Conservation (phyloP, 495 filamentous ascomycete genomes). For the Emericellopsis terricola region DNA sequence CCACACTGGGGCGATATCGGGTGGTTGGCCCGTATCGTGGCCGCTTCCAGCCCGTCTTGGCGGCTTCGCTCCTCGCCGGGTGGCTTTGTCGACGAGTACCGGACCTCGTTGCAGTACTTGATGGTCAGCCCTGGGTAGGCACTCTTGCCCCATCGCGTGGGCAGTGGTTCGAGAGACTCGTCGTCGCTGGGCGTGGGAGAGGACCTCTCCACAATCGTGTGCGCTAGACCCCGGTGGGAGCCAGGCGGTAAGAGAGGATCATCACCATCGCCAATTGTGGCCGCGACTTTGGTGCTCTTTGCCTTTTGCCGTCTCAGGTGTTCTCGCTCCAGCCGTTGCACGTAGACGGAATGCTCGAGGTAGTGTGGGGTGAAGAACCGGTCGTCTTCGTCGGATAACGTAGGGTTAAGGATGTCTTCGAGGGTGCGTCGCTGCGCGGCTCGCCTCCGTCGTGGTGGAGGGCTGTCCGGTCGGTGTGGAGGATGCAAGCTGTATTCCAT, state of each 20-base stretch:
- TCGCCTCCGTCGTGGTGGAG: too few relatives aligned
- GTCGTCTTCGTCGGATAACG: too few relatives aligned
- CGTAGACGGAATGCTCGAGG: constrained; percentile 57
- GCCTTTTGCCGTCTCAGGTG: constrained; percentile 36
- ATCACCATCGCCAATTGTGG: neutral
- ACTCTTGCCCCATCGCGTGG: constrained; percentile 73
- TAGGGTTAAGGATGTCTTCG: too few relatives aligned
- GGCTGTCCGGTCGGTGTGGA: too few relatives aligned
- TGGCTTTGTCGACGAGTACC: constrained; percentile 33
- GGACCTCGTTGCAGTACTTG: constrained; percentile 58
- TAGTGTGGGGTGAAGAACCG: constrained; percentile 67
- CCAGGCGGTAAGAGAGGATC: constrained; percentile 20
- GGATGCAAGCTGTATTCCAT: too few relatives aligned
- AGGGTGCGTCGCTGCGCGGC: too few relatives aligned
- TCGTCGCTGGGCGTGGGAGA: constrained; percentile 31
- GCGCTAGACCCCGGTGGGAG: constrained; percentile 66
- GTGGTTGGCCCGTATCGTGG: constrained; percentile 67
- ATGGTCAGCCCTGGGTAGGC: constrained; percentile 58
- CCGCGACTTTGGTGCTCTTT: neutral
- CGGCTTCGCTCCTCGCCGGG: constrained; percentile 18
- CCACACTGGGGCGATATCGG: constrained; percentile 85
- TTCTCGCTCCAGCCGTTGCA: constrained; percentile 51
- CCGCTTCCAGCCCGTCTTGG: constrained; percentile 85
- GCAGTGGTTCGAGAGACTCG: constrained; percentile 46
- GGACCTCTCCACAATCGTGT: constrained; percentile 70